Conservation (phyloP, 441 rosid species). For the Hura crepitans region DNA sequence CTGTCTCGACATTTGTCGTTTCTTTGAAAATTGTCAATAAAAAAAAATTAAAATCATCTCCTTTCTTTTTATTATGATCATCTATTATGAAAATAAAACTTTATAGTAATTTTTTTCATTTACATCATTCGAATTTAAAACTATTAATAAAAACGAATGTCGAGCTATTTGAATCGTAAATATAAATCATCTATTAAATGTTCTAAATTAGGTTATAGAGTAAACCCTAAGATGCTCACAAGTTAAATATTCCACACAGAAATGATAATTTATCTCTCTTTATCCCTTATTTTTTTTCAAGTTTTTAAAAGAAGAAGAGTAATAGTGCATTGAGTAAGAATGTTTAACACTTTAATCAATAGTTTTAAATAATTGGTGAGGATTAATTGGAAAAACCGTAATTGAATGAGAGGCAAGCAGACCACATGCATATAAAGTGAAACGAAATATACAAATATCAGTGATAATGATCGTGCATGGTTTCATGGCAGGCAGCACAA, state of each 20-base stretch:
- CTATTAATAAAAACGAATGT: no score
- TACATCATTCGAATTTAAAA: conserved; percentile 16
- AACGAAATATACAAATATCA: not conserved
- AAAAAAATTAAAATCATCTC: conserved; percentile 15
- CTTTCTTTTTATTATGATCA: conserved; percentile 21
- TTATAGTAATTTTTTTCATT: no score
- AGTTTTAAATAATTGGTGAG: conserved; percentile 4
- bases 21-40: conserved; percentile 18
- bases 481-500: no score
- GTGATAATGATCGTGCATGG: conserved; percentile 27
- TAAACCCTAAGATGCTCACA: no score
- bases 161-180: no score
- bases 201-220: no score
- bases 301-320: no score
- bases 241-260: not conserved
- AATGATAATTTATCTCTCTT: not conserved
- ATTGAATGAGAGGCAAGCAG: conserved; percentile 28
- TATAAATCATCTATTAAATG: no score
- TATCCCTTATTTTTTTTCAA: no score
- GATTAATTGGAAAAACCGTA: conserved; percentile 23
- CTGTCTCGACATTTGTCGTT: conserved; percentile 15
- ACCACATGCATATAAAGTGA: conserved; percentile 44
- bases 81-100: no score
- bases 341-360: no score
- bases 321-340: no score